Evolutionary conservation across 1,284 basidiomycete species (phyloP), one percentile per base, ranked within the genome.

Genomic region (Sanghuangporus baumii): DNA sequence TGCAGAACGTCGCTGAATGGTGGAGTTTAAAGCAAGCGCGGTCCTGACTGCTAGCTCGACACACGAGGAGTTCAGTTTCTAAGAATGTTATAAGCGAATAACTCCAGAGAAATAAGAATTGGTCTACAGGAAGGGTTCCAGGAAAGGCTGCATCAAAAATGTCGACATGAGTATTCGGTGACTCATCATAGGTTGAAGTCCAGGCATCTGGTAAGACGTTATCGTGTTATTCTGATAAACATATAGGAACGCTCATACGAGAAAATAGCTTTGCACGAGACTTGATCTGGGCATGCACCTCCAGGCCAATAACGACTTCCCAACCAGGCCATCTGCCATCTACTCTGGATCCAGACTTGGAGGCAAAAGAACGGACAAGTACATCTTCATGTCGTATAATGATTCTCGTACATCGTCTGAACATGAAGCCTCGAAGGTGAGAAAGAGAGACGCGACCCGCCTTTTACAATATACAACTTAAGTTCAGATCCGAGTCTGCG

Each of bases 261-360:
- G 95, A 98, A 76, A 99, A 98, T 11, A 99, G 81, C 75, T 99
- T 99, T 64, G 80, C 78, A 59, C 87, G 84, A 11, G 93, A 89
- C 73, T 90, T 91, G 69, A 99, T 85, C 74, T 99, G 96, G 0
- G 94, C 92, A 72, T 99, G 97, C 9, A 96, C 93, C 72, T 99
- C 96, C 55, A 99, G 89, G 26, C 97, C 97, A 52, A 99, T 88
- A 59, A 97, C 81, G 20, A 96, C 86, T 68, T 91, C 82, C 91
- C 91, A 96, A 7, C 85, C 90, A 16, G 80, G 78, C 83, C 81
- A 84, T 54, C 78, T 67, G 2, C 68, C 65, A 62, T 80, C 78
- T 16, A 74, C 65, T 38, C 65, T 65, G 23, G 48, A 37, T 6
- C 9, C 14, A n/a, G 47, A n/a, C 36, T 38, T 40, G 6, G 57